Evolutionary conservation across 257 asterid genomes (phyloP), one percentile per base, ranked within the genome.

Genomic region (Echium plantagineum): DNA sequence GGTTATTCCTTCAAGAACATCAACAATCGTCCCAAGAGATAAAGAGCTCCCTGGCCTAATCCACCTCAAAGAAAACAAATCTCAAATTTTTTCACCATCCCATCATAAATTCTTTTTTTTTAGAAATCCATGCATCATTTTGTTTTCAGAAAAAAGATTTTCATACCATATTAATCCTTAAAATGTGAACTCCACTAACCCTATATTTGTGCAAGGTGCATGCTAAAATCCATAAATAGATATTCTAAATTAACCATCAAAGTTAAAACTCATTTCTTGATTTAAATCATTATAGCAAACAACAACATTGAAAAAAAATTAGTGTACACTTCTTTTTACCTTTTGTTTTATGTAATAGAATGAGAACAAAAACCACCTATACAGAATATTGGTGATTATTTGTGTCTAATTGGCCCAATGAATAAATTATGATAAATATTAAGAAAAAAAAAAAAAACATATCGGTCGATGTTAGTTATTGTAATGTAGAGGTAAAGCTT

Each of bases 401-500:
- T 7, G 10, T 12, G 35, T 18, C 60, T 21, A 5, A 15, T 10
- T n/a, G 18, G 52, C 15, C 5, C 21, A 48, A 52, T 8, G 65
- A 21, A 22, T 7, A 55, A 22, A 61, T 64, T 28, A 28, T 28
- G 32, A 28, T 28, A 28, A 28, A 3, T 3, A 28, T 2, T 28
- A 28, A 18, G 26, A 12, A 63, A 13, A 10, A 46, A 12, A 63
- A 13, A 10, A 46, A 21, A 22, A 28, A 42, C 28, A 64, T 15
- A 31, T 5, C 48, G 63, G 22, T 65, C 3, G 21, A 53, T 22
- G 20, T 49, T 58, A 48, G 61, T 24, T 0, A 42, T 64, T 61
- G 70, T 48, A 32, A 48, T 35, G 21, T 49, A 55, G 6, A 61
- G 67, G 42, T 71, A 77, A 56, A 49, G 69, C 64, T 52, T 28